These are phyloP conservation scores for Arabidopsis hybrid DNA, from an alignment of 441 rosid species.

Conservation along the genomic window DNA sequence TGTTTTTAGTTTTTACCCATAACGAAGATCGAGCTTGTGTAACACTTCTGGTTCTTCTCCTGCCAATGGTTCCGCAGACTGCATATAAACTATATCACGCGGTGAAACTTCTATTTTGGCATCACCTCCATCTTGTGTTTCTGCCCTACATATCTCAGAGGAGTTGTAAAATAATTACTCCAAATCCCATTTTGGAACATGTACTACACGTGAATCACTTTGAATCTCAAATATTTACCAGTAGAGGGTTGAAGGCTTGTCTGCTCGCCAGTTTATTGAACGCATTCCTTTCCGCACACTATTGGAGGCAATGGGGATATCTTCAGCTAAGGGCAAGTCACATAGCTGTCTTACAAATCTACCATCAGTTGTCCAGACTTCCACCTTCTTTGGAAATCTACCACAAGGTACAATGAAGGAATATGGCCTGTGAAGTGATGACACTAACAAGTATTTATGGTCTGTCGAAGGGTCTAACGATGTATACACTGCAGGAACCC, in stretches of 20 bases:
- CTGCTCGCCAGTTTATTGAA: constrained; percentile 93
- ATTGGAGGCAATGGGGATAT: constrained; percentile 87
- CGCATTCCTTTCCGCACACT: constrained; percentile 97
- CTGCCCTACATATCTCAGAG: constrained; percentile 69
- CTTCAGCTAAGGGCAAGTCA: constrained; percentile 91
- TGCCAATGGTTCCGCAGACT: constrained; percentile 76
- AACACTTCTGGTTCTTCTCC: constrained; percentile 80
- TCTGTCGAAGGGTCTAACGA: constrained; percentile 94
- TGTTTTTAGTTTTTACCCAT: constrained; percentile 65
- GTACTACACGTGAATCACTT: constrained; percentile 4
- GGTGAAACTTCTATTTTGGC: constrained; percentile 96
- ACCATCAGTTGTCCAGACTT: constrained; percentile 84
- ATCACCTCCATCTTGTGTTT: constrained; percentile 98
- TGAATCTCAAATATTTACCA: constrained; percentile 56
- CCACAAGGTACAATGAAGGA: constrained; percentile 94
- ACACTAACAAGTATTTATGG: constrained; percentile 70
- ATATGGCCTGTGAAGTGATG: constrained; percentile 82
- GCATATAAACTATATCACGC: constrained; percentile 84
- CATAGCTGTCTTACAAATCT: constrained; percentile 79
- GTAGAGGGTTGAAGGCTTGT: constrained; percentile 85
- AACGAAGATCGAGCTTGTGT: constrained; percentile 95
- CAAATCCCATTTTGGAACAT: constrained; percentile 11
- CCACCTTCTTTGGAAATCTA: constrained; percentile 92
- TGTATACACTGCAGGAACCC: constrained; percentile 82
- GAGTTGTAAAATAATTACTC: constrained; percentile 35